These are phyloP conservation scores for Hamamelis virginiana DNA, from an alignment of 164 flowering plant species.

Conservation along the genomic window DNA sequence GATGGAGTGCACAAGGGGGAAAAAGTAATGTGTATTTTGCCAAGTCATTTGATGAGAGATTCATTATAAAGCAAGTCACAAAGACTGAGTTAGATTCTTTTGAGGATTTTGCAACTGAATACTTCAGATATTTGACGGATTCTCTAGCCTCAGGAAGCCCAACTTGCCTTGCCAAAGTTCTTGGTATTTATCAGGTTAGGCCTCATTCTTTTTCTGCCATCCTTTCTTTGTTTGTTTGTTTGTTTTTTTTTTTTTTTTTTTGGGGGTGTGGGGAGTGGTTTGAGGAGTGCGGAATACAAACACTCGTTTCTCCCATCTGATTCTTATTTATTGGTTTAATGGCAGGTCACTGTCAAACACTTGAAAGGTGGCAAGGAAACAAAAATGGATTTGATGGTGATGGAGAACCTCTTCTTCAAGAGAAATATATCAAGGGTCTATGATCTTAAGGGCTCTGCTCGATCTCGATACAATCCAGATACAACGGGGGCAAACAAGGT, in stretches of 20 bases:
- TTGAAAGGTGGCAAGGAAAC: constrained; percentile 65
- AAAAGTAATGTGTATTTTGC: constrained; percentile 90
- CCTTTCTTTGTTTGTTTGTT: neutral
- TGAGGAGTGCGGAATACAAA: too few species aligned
- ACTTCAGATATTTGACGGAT: constrained; percentile 67
- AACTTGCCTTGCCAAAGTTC: constrained; percentile 77
- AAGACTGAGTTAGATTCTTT: constrained; percentile 89
- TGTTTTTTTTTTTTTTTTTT: too few species aligned
- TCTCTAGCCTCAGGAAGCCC: constrained; percentile 68
- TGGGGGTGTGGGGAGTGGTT: neutral
- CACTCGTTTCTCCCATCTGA: neutral
- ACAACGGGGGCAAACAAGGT: constrained; percentile 64
- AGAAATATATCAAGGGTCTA: constrained; percentile 65
- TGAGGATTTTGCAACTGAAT: constrained; percentile 71
- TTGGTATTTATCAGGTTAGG: constrained; percentile 80
- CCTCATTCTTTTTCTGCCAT: neutral
- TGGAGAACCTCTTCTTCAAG: constrained; percentile 78
- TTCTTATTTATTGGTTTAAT: constrained; percentile 3
- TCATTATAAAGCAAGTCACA: constrained; percentile 73
- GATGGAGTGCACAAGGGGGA: constrained; percentile 88
- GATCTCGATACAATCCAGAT: constrained; percentile 75
- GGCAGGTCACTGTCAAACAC: constrained; percentile 64
- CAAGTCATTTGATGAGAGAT: constrained; percentile 76
- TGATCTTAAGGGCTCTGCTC: constrained; percentile 79
- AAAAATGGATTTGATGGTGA: constrained; percentile 85